These are phyloP conservation scores for Aspergillus taichungensis DNA, from an alignment of 495 filamentous ascomycete species.

Conservation along the genomic window DNA sequence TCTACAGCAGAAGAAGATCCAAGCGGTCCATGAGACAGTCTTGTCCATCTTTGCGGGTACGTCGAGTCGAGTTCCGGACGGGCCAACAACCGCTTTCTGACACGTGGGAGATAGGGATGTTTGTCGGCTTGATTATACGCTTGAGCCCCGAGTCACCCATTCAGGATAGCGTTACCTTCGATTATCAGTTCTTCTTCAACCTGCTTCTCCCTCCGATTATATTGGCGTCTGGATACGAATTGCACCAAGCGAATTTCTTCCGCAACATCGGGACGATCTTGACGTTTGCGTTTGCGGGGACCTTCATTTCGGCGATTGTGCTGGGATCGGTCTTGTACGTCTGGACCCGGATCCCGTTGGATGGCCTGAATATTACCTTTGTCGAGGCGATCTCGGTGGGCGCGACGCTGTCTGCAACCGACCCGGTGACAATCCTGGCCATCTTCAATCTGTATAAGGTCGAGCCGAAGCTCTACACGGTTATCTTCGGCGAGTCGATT, in stretches of 20 bases:
- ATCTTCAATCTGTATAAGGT: conserved; percentile 99
- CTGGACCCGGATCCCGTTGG: conserved; percentile 79
- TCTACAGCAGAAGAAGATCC: conserved; percentile 87
- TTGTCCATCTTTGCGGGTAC: conserved; percentile 94
- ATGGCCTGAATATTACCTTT: conserved; percentile 76
- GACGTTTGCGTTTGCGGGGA: conserved; percentile 97
- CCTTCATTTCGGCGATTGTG: conserved; percentile 92
- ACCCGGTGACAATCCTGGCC: conserved; percentile 93
- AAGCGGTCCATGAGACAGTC: conserved; percentile 96
- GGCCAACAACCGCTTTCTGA: neutral
- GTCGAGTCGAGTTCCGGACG: conserved; percentile 16
- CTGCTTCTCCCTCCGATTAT: conserved; percentile 96
- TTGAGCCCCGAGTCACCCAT: conserved; percentile 71
- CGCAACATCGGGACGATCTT: conserved; percentile 96
- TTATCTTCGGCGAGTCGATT: conserved; percentile 98
- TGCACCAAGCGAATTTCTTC: conserved; percentile 98
- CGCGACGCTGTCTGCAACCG: conserved; percentile 90
- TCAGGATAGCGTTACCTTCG: conserved; percentile 81
- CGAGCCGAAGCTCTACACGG: conserved; percentile 93
- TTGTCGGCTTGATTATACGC: conserved; percentile 82
- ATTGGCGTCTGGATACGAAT: conserved; percentile 89
- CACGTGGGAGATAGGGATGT: conserved; percentile 61
- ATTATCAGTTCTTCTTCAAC: conserved; percentile 99
- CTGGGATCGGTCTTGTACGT: conserved; percentile 79
- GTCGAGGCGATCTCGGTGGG: conserved; percentile 94